These are phyloP conservation scores for Gossypium ekmanianum DNA, from an alignment of 345 rosid genomes.

Conservation along the genomic window DNA sequence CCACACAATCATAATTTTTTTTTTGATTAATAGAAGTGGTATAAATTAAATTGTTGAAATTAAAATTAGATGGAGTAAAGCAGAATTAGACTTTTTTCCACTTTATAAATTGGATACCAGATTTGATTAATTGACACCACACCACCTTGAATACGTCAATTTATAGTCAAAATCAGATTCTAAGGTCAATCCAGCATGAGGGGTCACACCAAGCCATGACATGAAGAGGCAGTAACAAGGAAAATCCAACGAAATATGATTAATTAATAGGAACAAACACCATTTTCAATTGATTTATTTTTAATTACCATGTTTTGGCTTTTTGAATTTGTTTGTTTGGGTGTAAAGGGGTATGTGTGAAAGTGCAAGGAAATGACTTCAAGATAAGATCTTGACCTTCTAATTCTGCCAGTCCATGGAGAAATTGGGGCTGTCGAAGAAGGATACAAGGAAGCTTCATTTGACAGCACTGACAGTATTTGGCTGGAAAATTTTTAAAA, in stretches of 20 bases:
- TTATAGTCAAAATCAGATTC: conserved; percentile 6
- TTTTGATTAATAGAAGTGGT: too few relatives aligned
- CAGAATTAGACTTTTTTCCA: too few relatives aligned
- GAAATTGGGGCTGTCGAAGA: not conserved
- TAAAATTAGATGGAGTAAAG: too few relatives aligned
- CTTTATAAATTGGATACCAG: not conserved
- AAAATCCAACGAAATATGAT: not conserved
- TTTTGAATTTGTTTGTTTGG: not conserved
- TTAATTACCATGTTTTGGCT: not conserved
- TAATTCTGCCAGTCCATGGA: not conserved
- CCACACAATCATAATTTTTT: too few relatives aligned
- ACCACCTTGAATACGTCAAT: not conserved
- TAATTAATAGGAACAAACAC: not conserved
- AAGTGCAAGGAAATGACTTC: conserved; percentile 24
- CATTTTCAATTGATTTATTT: not conserved
- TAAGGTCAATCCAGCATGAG: not conserved
- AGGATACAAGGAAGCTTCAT: conserved; percentile 1
- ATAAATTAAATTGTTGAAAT: too few relatives aligned
- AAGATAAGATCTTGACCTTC: conserved; percentile 16
- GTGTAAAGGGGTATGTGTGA: conserved; percentile 5
- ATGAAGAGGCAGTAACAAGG: not conserved
- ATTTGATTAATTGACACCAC: not conserved
- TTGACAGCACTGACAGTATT: not conserved
- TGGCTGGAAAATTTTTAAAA: not conserved
- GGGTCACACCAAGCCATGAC: not conserved